Conservation (phyloP, 2,329 filamentous ascomycete species). For the Aspergillus neotritici region DNA sequence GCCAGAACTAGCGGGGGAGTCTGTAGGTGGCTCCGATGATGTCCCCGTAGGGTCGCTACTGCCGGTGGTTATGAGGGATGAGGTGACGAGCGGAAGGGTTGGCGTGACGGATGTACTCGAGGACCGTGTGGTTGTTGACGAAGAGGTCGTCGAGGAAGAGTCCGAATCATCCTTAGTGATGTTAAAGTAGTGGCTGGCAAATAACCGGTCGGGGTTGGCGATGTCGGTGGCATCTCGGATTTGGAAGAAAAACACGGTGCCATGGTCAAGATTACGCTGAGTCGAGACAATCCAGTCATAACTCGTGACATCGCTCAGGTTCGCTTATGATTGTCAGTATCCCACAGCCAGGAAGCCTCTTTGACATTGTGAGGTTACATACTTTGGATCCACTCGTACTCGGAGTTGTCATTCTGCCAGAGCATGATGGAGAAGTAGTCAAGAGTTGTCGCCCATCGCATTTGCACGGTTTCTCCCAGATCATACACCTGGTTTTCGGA, state of each 20-base stretch:
- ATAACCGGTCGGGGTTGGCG: neutral
- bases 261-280: neutral
- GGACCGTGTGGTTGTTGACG: neutral
- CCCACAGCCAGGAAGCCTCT: conserved; percentile 1
- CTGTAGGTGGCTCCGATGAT: neutral
- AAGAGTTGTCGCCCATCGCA: conserved; percentile 1
- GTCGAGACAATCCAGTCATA: conserved; percentile 2
- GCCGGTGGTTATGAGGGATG: neutral
- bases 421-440: neutral
- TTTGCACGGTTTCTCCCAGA: neutral
- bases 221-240: conserved; percentile 1
- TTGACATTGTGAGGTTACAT: neutral
- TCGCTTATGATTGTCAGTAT: neutral
- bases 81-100: neutral
- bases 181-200: neutral
- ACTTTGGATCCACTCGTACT: conserved; percentile 3
- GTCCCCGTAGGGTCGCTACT: neutral
- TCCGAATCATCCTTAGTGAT: neutral
- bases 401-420: conserved; percentile 1
- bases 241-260: neutral
- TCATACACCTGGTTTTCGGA: neutral
- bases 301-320: neutral
- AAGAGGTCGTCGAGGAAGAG: neutral
- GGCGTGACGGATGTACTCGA: neutral
- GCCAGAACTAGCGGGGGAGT: neutral